Conservation (phyloP, 2,329 filamentous ascomycete species). For the Colletotrichum tanaceti region DNA sequence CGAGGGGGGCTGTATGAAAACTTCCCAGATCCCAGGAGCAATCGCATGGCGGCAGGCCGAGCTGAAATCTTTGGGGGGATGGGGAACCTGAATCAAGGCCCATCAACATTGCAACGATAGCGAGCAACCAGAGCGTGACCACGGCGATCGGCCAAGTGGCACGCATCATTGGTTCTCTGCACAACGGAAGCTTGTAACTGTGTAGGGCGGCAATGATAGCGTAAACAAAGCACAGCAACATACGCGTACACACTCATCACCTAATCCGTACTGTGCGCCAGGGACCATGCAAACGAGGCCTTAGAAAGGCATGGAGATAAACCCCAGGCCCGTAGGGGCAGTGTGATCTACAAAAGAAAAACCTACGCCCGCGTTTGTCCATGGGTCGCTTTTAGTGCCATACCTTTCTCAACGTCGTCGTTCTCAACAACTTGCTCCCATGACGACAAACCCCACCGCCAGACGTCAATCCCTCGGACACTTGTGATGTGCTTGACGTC, state of each 20-base stretch:
- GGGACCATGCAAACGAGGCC: not conserved
- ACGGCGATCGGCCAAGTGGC: not conserved
- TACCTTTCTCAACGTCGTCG: no score
- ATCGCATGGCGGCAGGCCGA: no score
- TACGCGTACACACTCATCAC: no score
- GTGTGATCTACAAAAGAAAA: not conserved
- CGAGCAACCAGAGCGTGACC: not conserved
- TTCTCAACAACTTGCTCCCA: not conserved
- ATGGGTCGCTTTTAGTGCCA: not conserved
- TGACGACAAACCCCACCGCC: not conserved
- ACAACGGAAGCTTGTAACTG: not conserved
- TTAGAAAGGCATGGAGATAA: no score
- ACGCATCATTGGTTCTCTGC: no score
- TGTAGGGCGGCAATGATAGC: not conserved
- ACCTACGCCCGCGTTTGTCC: no score
- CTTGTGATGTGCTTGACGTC: not conserved
- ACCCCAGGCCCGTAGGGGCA: no score
- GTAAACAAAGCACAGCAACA: not conserved
- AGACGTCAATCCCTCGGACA: not conserved
- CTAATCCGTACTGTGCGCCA: not conserved
- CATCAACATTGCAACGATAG: no score
- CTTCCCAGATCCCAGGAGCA: no score
- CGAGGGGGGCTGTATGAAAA: no score
- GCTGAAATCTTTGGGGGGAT: no score
- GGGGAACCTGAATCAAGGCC: no score